Base-by-base conservation (phyloP, 805 yeast genomes). In the Schizosaccharomyces japonicus region DNA sequence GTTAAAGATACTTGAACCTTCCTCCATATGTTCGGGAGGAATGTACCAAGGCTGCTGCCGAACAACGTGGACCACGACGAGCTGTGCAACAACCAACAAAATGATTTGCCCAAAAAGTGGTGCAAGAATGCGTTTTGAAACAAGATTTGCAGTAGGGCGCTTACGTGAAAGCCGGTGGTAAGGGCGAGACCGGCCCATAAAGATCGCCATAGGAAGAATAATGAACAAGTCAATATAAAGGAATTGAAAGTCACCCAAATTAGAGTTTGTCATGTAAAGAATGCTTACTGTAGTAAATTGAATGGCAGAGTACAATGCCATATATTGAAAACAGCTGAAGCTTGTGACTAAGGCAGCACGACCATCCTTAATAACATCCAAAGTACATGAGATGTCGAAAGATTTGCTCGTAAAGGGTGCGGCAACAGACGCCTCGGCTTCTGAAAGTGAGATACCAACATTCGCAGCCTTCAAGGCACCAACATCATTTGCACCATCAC, bases 401-500 rank as follows among this genome's bases (percentile, higher is more conserved):
- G 72, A 60, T 39, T 92, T 70, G 1, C 94, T 82, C 0, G 99
- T 90, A 60, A 90, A 90, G 2, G 99, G 98, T 0, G 98, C 98
- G 0, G 98, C 98, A 15, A 90, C 95, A 2, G 94, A 80, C 0
- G 98, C 98, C 59, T 90, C 99, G 0, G 96, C 98, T 60, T 90
- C 98, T 27, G 94, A 81, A 45, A 90, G 64, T 0, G 96, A 87
- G 17, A 90, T 75, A 15, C 99, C 99, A 47, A 92, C 94, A 63
- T 90, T 94, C 0, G 98, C 96, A 11, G 95, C 94, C 57, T 87
- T 90, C 50, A 90, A 66, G 0, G 99, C 99, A 54, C 98, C 98
- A 63, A 96, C 90, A 59, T 90, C 99, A 62, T 90, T 90, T 4
- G 99, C 99, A 53, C 99, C 99, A 64, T 90, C 99, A 32, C 99